Base-by-base conservation (phyloP, 1,139 yeast genomes). In the Insectozyma bohioensis region DNA sequence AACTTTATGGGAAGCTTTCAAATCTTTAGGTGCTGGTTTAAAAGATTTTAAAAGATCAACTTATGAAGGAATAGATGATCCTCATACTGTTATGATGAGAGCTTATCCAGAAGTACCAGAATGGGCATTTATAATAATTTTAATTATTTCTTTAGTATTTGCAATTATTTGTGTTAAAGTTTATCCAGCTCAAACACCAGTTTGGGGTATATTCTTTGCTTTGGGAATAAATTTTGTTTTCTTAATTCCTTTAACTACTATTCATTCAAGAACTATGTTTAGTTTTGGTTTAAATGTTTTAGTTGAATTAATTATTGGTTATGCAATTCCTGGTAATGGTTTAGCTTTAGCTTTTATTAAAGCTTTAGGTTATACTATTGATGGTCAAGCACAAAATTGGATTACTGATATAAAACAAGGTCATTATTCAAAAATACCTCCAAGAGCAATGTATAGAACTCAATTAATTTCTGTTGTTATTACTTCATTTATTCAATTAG, bases 351-450 rank as follows among this genome's bases (percentile, higher is more conserved):
- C 73, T 67, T 66, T 74, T 13, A 58, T 78, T 43, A 78, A 78
- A 49, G 77, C 80, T 1, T 67, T 67, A 37, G 85, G 83, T 13
- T 67, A 67, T 42, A 76, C 75, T 48, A 74, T 75, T 43, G 76
- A 71, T 52, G 72, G 72, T 2, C 84, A 78, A 53, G 80, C 83
- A 8, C 73, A 74, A 27, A 65, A 62, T 48, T 78, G 68, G 51
- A 60, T 75, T 30, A 50, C 71, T 5, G 73, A 73, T 43, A 73
- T 75, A 53, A 79, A 78, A 54, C 51, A 67, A 61, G 84, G 75
- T 7, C 86, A 76, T 53, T 79, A 79, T 49, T 78, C 79, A 4
- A 75, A 72, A 40, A 52, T 79, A 28, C 79, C 84, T 8, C 85
- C 85, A 25, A 58, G 78, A 42, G 73, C 85, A 0, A 52, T 80